Evolutionary conservation across 805 yeast genomes (phyloP), one percentile per base, ranked within the genome.

Genomic region (Spathaspora sp.): DNA sequence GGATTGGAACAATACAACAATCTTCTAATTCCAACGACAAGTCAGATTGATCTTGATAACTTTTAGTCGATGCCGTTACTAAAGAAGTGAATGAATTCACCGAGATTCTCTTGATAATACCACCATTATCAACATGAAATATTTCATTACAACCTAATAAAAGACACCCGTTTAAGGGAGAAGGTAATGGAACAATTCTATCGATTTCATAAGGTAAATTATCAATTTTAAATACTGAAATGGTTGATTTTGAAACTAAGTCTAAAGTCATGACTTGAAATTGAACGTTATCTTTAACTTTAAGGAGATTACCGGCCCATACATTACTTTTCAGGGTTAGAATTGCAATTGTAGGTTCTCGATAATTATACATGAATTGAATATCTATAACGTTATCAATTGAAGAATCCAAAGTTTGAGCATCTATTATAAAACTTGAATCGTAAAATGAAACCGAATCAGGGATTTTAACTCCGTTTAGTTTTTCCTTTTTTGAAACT

Each of bases 301-400:
- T 69, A 1, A 85, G 77, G 32, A 86, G 67, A 49, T 80, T 77
- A 0, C 97, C 97, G 0, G 96, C 84, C 96, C 97, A 89, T 0
- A 91, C 82, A 17, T 79, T 74, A 16, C 68, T 57, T 45, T 61
- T 70, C 31, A 82, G 81, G 49, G 83, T 79, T 26, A 90, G 63
- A 4, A 90, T 75, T 0, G 87, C 93, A 18, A 90, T 57, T 0
- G 97, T 92, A 0, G 97, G 96, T 52, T 86, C 94, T 56, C 86
- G 72, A 62, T 89, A 93, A 51, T 85, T 85, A 60, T 83, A 68
- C 40, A 93, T 66, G 63, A 88, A 92, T 47, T 81, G 82, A 57
- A 86, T 76, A 61, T 89, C 96, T 1, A 86, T 72, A 14, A 94
- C 80, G 55, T 84, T 82, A 2, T 75, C 78, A 44, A 91, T 75